These are phyloP conservation scores for Daedaleopsis nitida DNA, from an alignment of 768 basidiomycete species.

Conservation along the genomic window DNA sequence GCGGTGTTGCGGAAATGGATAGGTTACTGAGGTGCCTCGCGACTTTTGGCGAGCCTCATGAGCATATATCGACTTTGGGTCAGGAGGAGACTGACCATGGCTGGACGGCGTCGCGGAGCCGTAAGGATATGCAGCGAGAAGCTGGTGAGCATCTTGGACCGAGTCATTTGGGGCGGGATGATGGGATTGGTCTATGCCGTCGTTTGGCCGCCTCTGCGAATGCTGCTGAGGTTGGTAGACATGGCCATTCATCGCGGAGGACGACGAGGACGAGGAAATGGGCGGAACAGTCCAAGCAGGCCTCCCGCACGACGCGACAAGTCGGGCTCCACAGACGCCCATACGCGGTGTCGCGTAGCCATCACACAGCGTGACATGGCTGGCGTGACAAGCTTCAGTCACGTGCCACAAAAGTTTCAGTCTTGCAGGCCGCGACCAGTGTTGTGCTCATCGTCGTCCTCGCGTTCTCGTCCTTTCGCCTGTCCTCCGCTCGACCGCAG, in stretches of 20 bases:
- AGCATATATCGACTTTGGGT: slow-evolving; percentile 23
- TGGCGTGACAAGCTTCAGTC: background rate
- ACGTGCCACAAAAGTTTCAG: slow-evolving; percentile 22
- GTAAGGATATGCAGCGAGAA: slow-evolving; percentile 70
- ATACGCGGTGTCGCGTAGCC: slow-evolving; percentile 18
- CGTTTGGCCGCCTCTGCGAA: background rate
- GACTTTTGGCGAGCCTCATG: slow-evolving; percentile 41
- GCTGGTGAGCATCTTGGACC: slow-evolving; percentile 66
- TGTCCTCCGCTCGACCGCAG: background rate
- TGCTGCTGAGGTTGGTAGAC: background rate
- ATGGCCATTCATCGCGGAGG: background rate
- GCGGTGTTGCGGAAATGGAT: slow-evolving; percentile 57
- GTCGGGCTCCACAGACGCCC: slow-evolving; percentile 15
- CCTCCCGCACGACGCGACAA: slow-evolving; percentile 15
- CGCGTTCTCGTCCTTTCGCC: no score
- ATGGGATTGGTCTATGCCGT: background rate
- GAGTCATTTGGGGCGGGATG: slow-evolving; percentile 41
- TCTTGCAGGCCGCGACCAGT: background rate
- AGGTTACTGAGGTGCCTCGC: slow-evolving; percentile 65
- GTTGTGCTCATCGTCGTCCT: slow-evolving; percentile 14
- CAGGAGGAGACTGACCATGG: slow-evolving; percentile 53
- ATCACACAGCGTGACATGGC: slow-evolving; percentile 1
- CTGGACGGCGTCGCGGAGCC: slow-evolving; percentile 77
- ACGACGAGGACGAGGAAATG: slow-evolving; percentile 1
- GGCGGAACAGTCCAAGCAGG: slow-evolving; percentile 2